phyloP scores from a whole-genome alignment of 768 basidiomycete genomes.

The Termitomyces sp. region DNA sequence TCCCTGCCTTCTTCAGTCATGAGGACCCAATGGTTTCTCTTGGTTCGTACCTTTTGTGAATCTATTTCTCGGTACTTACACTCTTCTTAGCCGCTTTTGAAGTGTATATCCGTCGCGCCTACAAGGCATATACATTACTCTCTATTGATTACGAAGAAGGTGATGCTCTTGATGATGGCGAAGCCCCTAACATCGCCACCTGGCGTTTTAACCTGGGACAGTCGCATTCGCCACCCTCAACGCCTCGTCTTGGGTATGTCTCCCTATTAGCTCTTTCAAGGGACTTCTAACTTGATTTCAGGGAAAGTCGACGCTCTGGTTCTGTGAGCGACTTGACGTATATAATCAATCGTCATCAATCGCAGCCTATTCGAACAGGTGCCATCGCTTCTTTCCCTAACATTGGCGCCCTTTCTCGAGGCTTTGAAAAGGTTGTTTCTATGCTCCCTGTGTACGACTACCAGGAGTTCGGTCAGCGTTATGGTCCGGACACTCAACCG shows the following conservation, averaged over 20 bases:
- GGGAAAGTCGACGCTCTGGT: slow-evolving; percentile 71
- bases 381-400: slow-evolving; percentile 89
- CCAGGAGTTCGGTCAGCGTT: slow-evolving; percentile 66
- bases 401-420: slow-evolving; percentile 56
- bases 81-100: slow-evolving; percentile 74
- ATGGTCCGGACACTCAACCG: slow-evolving; percentile 66
- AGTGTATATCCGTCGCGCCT: slow-evolving; percentile 93
- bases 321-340: slow-evolving; percentile 96
- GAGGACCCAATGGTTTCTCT: slow-evolving; percentile 78
- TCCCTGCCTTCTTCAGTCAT: slow-evolving; percentile 93
- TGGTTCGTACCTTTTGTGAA: slow-evolving; percentile 38
- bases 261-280: background rate
- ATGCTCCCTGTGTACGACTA: slow-evolving; percentile 71
- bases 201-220: slow-evolving; percentile 97
- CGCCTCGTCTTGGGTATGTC: slow-evolving; percentile 61
- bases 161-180: slow-evolving; percentile 77
- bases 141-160: slow-evolving; percentile 96
- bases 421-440: slow-evolving; percentile 69
- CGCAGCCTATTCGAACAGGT: slow-evolving; percentile 87
- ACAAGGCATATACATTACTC: slow-evolving; percentile 87
- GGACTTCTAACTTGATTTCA: slow-evolving; percentile 18
- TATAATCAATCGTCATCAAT: slow-evolving; percentile 79
- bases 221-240: slow-evolving; percentile 80
- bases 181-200: slow-evolving; percentile 71
- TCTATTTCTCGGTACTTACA: background rate